A percentile compares a stretch with the other conserved stretches of the same genome.
phyloP scores from a whole-genome alignment of 768 basidiomycete species.

The Termitomyces sp. region DNA sequence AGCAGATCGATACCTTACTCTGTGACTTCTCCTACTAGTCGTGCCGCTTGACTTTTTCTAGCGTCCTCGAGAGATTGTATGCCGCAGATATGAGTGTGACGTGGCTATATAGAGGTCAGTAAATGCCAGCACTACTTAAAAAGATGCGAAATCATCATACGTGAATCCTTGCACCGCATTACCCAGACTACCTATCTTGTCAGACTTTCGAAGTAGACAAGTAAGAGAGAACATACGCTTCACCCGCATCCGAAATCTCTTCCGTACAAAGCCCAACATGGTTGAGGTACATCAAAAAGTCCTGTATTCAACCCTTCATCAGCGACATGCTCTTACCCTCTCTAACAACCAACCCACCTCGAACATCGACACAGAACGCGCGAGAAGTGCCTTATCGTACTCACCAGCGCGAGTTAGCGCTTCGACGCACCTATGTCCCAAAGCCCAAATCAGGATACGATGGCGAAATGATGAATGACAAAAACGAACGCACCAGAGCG shows the following conservation, averaged over 20 bases:
- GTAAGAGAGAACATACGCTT: constrained; percentile 53
- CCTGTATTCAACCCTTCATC: constrained; percentile 33
- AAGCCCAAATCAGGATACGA: neutral
- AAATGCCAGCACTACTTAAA: neutral
- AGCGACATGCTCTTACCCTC: neutral
- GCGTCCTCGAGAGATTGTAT: constrained; percentile 75
- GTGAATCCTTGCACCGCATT: constrained; percentile 92
- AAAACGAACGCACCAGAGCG: constrained; percentile 54
- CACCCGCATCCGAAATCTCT: constrained; percentile 82
- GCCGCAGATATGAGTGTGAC: constrained; percentile 85
- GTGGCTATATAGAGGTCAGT: constrained; percentile 43
- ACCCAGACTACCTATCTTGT: constrained; percentile 50
- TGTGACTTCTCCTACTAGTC: too few species aligned
- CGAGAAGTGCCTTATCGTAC: constrained; percentile 64
- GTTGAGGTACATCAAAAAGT: constrained; percentile 80
- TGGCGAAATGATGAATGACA: neutral
- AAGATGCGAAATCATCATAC: constrained; percentile 38
- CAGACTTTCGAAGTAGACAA: neutral
- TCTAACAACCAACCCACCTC: constrained; percentile 49
- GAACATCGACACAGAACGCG: constrained; percentile 80
- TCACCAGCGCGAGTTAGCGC: constrained; percentile 86
- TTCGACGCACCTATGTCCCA: constrained; percentile 67
- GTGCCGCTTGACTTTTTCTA: constrained; percentile 19
- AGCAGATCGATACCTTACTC: neutral
- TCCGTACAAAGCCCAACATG: constrained; percentile 87